Percentiles rank a stretch among this genome's conserved stretches.
Conservation (phyloP, 164 flowering plant species). For the Annona squamosa region DNA sequence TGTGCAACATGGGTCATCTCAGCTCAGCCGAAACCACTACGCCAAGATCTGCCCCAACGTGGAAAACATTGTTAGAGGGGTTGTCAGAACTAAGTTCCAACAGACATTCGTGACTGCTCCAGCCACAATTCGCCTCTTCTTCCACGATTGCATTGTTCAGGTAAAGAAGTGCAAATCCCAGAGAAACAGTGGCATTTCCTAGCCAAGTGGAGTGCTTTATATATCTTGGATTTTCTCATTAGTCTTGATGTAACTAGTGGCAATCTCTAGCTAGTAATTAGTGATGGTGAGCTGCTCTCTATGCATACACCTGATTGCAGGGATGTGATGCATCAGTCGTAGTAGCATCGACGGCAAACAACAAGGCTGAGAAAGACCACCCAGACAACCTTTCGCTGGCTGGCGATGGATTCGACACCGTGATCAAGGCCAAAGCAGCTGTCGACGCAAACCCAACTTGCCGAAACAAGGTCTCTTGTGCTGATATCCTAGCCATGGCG, state of each 20-base stretch:
- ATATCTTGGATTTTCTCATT: not conserved
- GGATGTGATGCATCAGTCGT: conserved; percentile 14
- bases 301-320: not conserved
- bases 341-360: not conserved
- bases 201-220: not conserved
- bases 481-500: conserved; percentile 81
- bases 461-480: conserved; percentile 76
- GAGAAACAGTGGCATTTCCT: not conserved
- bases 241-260: not conserved
- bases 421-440: conserved; percentile 75
- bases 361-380: conserved; percentile 69
- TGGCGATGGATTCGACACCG: conserved; percentile 86
- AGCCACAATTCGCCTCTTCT: conserved; percentile 71
- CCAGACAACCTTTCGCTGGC: conserved; percentile 68
- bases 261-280: not conserved
- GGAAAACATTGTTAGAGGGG: conserved; percentile 51
- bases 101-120: conserved; percentile 81
- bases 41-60: conserved; percentile 63
- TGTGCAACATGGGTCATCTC: conserved; percentile 28
- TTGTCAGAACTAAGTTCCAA: conserved; percentile 39
- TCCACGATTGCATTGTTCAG: conserved; percentile 82
- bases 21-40: conserved; percentile 47
- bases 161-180: conserved; percentile 21
- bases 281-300: not conserved
- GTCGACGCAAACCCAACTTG: conserved; percentile 48